Evolutionary conservation across 306 rosid genomes (phyloP).

Genomic region (Vicia faba): DNA sequence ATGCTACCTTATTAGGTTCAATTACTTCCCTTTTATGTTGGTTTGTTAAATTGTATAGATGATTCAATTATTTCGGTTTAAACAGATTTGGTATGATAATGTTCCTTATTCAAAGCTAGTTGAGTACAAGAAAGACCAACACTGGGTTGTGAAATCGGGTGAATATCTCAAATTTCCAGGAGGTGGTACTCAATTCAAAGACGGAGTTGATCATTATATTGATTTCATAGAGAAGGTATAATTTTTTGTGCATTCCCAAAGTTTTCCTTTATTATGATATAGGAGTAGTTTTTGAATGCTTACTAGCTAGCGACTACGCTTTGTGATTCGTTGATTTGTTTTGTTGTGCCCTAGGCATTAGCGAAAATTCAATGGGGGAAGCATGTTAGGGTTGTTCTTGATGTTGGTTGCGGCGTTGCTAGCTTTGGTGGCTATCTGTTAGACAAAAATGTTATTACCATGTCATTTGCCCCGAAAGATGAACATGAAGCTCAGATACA

Average conservation of each 20-base stretch:
- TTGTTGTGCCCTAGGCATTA: conserved; percentile 51
- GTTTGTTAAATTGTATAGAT: too few species aligned
- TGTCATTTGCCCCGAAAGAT: conserved; percentile 98
- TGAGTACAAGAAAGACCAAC: conserved; percentile 92
- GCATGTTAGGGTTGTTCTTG: conserved; percentile 77
- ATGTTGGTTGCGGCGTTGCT: conserved; percentile 98
- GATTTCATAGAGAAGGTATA: conserved; percentile 68
- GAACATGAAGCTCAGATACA: conserved; percentile 99
- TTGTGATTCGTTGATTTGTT: conserved; percentile 25
- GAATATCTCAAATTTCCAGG: conserved; percentile 85
- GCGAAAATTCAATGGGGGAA: conserved; percentile 73
- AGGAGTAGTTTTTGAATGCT: conserved; percentile 26
- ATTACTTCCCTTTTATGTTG: not conserved
- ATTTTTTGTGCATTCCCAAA: conserved; percentile 1
- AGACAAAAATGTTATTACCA: conserved; percentile 76
- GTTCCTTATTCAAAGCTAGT: conserved; percentile 93
- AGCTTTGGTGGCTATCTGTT: conserved; percentile 92
- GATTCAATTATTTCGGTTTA: conserved; percentile 30
- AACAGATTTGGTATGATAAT: conserved; percentile 85
- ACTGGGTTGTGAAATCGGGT: conserved; percentile 81
- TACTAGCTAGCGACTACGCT: not conserved
- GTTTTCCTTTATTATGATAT: not conserved
- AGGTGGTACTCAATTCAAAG: conserved; percentile 98
- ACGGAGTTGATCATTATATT: conserved; percentile 72
- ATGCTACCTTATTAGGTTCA: not conserved